phyloP scores from a whole-genome alignment of 2,329 filamentous ascomycete species.

The Aspergillus flavus region DNA sequence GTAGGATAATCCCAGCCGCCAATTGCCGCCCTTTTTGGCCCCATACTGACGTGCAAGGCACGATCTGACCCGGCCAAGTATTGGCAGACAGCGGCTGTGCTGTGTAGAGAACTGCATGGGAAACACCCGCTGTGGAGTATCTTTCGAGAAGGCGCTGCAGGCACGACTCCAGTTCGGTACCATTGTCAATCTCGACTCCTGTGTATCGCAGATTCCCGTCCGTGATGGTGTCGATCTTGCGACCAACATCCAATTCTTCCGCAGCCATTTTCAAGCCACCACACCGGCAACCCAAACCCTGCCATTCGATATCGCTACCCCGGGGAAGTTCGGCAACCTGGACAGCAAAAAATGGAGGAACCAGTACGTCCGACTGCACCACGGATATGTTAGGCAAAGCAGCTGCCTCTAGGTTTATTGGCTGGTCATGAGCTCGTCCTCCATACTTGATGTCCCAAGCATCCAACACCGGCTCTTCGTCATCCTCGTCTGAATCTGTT shows the following conservation, averaged over 20 bases:
- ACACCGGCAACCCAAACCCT: constrained; percentile 63
- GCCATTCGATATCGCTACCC: constrained; percentile 79
- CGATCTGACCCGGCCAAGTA: constrained; percentile 37
- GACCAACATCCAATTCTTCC: constrained; percentile 17
- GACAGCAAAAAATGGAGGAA: constrained; percentile 72
- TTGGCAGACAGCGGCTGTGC: constrained; percentile 26
- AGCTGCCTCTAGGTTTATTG: constrained; percentile 23
- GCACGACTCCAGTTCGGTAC: constrained; percentile 22
- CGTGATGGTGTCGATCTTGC: constrained; percentile 25
- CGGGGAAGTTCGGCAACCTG: constrained; percentile 79
- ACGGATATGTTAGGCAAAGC: constrained; percentile 32
- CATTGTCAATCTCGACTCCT: constrained; percentile 34
- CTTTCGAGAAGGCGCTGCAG: constrained; percentile 28
- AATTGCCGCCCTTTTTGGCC: constrained; percentile 36
- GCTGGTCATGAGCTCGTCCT: constrained; percentile 51
- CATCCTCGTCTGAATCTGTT: constrained; percentile 39
- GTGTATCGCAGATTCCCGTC: constrained; percentile 30
- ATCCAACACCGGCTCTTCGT: constrained; percentile 52
- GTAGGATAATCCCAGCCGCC: constrained; percentile 40
- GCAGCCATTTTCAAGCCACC: constrained; percentile 28
- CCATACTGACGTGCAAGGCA: constrained; percentile 48
- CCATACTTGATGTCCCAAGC: constrained; percentile 59
- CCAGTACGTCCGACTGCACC: constrained; percentile 24
- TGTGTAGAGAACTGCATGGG: constrained; percentile 41
- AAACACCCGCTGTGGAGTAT: constrained; percentile 12